Base-by-base conservation (phyloP, 2,329 filamentous ascomycete species). In the Sclerotinia trifoliorum region DNA sequence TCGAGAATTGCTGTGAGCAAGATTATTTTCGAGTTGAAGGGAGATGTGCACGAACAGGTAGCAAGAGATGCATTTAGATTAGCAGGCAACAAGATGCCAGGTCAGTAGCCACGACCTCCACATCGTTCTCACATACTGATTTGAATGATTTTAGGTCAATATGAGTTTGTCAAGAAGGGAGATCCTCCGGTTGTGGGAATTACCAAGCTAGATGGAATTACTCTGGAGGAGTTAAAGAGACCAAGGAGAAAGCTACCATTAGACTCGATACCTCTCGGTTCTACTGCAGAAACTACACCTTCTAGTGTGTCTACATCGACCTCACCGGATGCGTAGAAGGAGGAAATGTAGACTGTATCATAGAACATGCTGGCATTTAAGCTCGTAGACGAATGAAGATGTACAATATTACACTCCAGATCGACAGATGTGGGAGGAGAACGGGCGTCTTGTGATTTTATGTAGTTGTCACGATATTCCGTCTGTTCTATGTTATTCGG, bases 51-150 rank as follows among this genome's bases (percentile, higher is more conserved):
- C 85, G 95, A 99, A 83, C 92, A 97, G 82, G 88, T 99, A 72
- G 94, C 92, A 29, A 88, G 89, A 74, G 95, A 99, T 83, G 95
- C 95, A 44, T 96, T 99, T 81, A 87, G 95, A 72, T 82, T 99
- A 78, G 95, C 95, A 21, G 95, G 92, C 54, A 93, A 96, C 80
- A 99, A 99, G 83, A 83, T 99, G 80, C 95, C 95, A 63, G 93
- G 92, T 93, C 81, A 79, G 87, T 81, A 44, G 10, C 15, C 58
- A 29, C 39, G 52, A 24, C 10, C 24, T 65, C 19, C 32, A 29
- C 19, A 39, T 49, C 6, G 21, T 35, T 11, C 29, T 49, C 32
- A 58, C 19, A 65, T 67, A 24, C 72, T 73, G 63, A 63, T 76
- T 78, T 72, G 78, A 66, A 57, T 19, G 32, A 63, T 19, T 60